These are phyloP conservation scores for Pogostemon cablin DNA, from an alignment of 257 asterid species.

Conservation along the genomic window DNA sequence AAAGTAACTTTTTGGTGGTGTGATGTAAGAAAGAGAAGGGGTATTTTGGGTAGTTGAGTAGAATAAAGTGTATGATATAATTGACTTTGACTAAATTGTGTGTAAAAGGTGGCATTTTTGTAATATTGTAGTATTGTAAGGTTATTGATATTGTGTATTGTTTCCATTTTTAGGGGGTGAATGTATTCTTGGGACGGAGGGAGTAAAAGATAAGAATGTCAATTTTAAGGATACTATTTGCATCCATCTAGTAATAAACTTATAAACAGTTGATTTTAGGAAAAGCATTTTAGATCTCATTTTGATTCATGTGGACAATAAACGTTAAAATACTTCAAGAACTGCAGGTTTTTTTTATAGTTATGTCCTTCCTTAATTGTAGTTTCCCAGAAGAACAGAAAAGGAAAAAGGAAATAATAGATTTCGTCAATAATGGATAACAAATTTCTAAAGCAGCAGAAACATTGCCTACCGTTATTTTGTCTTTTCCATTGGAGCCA, in stretches of 20 bases:
- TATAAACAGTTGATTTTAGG: conserved; percentile 15
- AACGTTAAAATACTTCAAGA: conserved; percentile 20
- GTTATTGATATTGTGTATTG: too few relatives aligned
- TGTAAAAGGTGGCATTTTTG: too few relatives aligned
- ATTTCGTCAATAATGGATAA: not conserved
- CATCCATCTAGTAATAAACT: conserved; percentile 14
- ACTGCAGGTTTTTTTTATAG: not conserved
- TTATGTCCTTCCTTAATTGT: conserved; percentile 10
- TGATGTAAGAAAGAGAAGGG: too few relatives aligned
- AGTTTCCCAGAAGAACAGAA: conserved; percentile 6
- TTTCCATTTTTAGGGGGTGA: too few relatives aligned
- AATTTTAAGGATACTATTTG: conserved; percentile 23
- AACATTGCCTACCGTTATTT: conserved; percentile 63
- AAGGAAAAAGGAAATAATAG: not conserved
- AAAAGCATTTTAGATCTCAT: conserved; percentile 18
- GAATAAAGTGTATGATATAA: too few relatives aligned
- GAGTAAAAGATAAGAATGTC: conserved; percentile 18
- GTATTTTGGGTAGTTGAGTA: too few relatives aligned
- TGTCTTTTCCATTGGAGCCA: conserved; percentile 76
- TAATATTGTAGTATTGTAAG: too few relatives aligned
- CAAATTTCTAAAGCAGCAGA: conserved; percentile 20
- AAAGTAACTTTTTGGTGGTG: too few relatives aligned
- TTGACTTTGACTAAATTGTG: too few relatives aligned
- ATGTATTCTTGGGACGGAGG: too few relatives aligned
- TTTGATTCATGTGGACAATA: not conserved